Evolutionary conservation across 2,329 filamentous ascomycete species (phyloP).

Genomic region (Metarhizium brunneum): DNA sequence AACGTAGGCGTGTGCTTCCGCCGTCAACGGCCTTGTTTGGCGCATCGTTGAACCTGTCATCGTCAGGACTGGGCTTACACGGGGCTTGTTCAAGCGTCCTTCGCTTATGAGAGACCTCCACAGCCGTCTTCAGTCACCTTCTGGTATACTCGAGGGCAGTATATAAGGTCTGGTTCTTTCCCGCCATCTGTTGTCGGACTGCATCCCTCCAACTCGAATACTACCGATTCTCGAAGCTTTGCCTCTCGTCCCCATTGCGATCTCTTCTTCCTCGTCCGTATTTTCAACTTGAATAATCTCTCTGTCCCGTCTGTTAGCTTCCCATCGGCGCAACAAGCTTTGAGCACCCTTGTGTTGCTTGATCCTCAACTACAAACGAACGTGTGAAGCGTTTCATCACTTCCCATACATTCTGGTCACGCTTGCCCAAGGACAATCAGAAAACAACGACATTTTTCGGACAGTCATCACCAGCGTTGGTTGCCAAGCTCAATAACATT

Average conservation of each 20-base stretch:
- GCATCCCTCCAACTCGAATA: neutral
- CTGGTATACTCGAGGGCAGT: slow-evolving; percentile 6
- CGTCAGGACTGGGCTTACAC: neutral
- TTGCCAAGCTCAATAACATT: neutral
- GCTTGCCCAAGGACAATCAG: neutral
- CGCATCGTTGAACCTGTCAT: neutral
- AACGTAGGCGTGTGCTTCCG: neutral
- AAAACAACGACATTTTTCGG: neutral
- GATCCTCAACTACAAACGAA: neutral
- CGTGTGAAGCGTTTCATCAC: too few species aligned
- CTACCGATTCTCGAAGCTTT: neutral
- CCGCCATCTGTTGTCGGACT: neutral
- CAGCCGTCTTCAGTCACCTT: slow-evolving; percentile 4
- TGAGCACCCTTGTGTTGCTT: neutral
- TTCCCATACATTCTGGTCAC: too few species aligned
- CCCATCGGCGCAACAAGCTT: neutral
- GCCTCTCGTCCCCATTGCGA: neutral
- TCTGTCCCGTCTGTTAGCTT: neutral
- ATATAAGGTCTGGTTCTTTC: neutral
- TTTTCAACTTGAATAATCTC: neutral
- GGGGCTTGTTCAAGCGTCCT: neutral
- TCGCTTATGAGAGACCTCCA: neutral
- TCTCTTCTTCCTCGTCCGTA: neutral
- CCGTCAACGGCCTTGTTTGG: neutral
- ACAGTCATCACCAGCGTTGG: neutral